Evolutionary conservation across 1,284 basidiomycete species (phyloP), one percentile per base, ranked within the genome.

Genomic region (Blastosporella zonata): DNA sequence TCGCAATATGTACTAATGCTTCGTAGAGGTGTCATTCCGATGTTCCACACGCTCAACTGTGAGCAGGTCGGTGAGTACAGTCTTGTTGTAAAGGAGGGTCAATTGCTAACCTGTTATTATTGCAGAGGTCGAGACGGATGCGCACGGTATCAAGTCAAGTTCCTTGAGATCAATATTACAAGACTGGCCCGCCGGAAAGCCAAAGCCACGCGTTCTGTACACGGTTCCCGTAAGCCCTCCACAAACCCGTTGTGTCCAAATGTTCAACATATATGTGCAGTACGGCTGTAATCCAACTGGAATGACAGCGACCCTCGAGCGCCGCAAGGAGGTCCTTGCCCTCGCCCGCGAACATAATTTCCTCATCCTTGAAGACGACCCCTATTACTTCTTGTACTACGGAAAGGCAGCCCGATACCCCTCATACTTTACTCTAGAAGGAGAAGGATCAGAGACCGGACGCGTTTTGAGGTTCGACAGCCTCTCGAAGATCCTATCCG

Each of bases 391-490:
- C 55, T 60, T 87, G 45, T 89, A 87, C 67, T 87, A 82, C 49
- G 84, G 87, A 50, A 74, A 71, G 62, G 77, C 70, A 50, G 79
- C 75, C 40, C 81, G 76, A 27, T 78, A 73, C 28, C 81, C 86
- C 1, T 90, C 85, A 0, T 95, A 93, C 67, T 93, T 94, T 64
- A 71, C 79, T 45, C 74, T 94, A 37, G 92, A 95, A 62, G 72
- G 63, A 2, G 72, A 80, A 46, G 69, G 75, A 46, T 67, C 72
- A 15, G 75, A 79, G 54, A 77, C 81, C 23, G 91, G 91, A 2
- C 80, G 85, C n/a, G 90, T 94, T 7, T 54, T 94, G 20, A 80
- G 93, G 31, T 91, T 94, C 64, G 93, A 95, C 64, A 90, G 87
- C 62, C 77, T 97, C 53, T 91, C 87, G 48, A 97, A 97, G 73